These are phyloP conservation scores for Cyclocybe aegerita DNA, from an alignment of 768 basidiomycete species.

Conservation along the genomic window DNA sequence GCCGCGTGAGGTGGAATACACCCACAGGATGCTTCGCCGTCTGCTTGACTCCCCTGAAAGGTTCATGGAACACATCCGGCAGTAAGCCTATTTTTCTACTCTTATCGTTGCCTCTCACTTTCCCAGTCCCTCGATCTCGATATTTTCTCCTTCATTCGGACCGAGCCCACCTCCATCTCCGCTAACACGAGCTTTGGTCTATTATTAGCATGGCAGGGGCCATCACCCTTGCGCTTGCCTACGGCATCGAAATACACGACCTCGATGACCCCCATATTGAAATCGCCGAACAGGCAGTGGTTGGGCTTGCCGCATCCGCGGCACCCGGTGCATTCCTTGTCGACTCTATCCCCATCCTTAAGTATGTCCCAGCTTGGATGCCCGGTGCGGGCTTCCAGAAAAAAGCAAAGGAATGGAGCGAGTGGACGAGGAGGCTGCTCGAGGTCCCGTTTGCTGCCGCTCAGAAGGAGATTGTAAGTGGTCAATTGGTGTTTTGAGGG, in stretches of 20 bases:
- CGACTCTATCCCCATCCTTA: conserved; percentile 25
- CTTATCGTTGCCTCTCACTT: too few species aligned
- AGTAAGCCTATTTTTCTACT: background rate
- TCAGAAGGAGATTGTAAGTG: conserved; percentile 15
- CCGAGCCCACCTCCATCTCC: too few species aligned
- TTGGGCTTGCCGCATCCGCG: conserved; percentile 21
- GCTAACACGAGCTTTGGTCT: too few species aligned
- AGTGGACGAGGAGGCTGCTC: conserved; percentile 11
- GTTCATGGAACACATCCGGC: background rate
- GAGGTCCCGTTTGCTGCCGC: conserved; percentile 17
- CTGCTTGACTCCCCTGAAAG: conserved; percentile 7
- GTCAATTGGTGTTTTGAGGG: too few species aligned
- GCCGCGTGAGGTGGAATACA: conserved; percentile 12
- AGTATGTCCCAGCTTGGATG: conserved; percentile 37
- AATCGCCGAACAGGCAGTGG: conserved; percentile 28
- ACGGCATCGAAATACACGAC: conserved; percentile 29
- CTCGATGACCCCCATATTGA: conserved; percentile 36
- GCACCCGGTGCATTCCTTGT: conserved; percentile 25
- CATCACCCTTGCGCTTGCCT: conserved; percentile 13
- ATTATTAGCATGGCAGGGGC: too few species aligned
- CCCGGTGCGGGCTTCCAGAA: conserved; percentile 37
- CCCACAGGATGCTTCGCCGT: conserved; percentile 11
- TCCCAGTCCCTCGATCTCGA: too few species aligned
- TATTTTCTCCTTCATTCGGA: too few species aligned
- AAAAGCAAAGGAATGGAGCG: conserved; percentile 17